These are phyloP conservation scores for Amanita pallidorosea DNA, from an alignment of 768 basidiomycete species.

Conservation along the genomic window DNA sequence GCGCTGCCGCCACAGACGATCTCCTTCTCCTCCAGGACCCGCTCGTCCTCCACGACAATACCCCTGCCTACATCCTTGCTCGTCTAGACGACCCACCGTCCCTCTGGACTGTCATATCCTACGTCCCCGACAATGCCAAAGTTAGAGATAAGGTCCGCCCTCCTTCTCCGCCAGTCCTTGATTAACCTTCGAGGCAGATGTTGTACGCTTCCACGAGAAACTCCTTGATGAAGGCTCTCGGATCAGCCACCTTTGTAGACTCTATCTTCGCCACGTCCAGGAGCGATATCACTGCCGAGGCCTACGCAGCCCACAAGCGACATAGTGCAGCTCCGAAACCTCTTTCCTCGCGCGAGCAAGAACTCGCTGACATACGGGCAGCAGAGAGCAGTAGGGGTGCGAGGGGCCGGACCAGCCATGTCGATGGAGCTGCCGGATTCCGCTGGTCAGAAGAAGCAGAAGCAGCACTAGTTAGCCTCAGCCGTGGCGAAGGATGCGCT, in stretches of 20 bases:
- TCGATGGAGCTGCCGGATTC: conserved; percentile 52
- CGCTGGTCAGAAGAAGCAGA: conserved; percentile 58
- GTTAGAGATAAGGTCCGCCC: conserved; percentile 66
- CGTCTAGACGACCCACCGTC: conserved; percentile 47
- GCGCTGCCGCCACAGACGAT: conserved; percentile 51
- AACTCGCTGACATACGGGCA: conserved; percentile 64
- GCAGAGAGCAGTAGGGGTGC: conserved; percentile 59
- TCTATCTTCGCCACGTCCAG: conserved; percentile 72
- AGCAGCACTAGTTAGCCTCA: conserved; percentile 52
- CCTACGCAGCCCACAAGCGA: conserved; percentile 63
- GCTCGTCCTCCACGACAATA: conserved; percentile 41
- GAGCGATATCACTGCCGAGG: conserved; percentile 50
- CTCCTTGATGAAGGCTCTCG: conserved; percentile 61
- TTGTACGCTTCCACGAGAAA: conserved; percentile 75
- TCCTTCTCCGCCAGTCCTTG: neutral
- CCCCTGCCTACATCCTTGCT: conserved; percentile 69
- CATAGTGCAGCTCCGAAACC: conserved; percentile 74
- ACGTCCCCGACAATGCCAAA: conserved; percentile 75
- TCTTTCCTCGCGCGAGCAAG: conserved; percentile 71
- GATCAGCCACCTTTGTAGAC: conserved; percentile 62
- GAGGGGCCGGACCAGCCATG: conserved; percentile 39
- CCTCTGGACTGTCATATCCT: conserved; percentile 68
- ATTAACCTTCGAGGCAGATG: conserved; percentile 44
- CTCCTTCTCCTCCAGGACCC: conserved; percentile 41
- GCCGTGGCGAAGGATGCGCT: conserved; percentile 32